Conservation (phyloP, 176 grass and related monocot species). For the Eremochloa ophiuroides region DNA sequence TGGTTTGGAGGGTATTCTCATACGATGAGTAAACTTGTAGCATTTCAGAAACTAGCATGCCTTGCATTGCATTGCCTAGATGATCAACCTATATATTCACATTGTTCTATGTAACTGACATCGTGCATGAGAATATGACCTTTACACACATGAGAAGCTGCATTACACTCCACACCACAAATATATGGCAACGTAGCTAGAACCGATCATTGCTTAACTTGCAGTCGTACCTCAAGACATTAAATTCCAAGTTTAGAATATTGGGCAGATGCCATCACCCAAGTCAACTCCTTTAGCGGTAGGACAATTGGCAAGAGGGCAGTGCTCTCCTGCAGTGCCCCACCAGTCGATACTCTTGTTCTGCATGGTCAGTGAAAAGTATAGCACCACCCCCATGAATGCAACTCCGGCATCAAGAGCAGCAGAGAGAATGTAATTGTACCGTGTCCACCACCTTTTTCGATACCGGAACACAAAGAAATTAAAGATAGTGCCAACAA, state of each 20-base stretch:
- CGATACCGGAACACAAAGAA: conserved; percentile 74
- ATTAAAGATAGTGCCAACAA: conserved; percentile 68
- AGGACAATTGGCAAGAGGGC: conserved; percentile 62
- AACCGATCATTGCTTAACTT: not conserved
- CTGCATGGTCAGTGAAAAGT: not conserved
- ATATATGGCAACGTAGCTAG: not conserved
- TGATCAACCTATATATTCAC: not conserved
- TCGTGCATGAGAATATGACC: not conserved
- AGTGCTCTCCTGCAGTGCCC: conserved; percentile 44
- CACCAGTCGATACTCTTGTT: not conserved
- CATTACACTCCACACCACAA: not conserved
- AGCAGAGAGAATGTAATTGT: conserved; percentile 83
- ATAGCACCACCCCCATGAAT: conserved; percentile 64
- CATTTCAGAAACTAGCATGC: conserved; percentile 16
- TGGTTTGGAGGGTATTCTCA: not conserved
- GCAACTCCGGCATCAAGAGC: conserved; percentile 65
- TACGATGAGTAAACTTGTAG: not conserved
- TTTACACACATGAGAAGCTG: conserved; percentile 21
- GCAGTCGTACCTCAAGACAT: not conserved
- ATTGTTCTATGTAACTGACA: not conserved
- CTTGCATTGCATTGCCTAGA: not conserved
- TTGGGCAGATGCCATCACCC: conserved; percentile 37
- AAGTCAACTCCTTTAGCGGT: conserved; percentile 49
- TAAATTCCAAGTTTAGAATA: conserved; percentile 34
- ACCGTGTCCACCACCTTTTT: conserved; percentile 81